phyloP scores from a whole-genome alignment of 2,329 filamentous ascomycete genomes.

The Aspergillus fijiensis region DNA sequence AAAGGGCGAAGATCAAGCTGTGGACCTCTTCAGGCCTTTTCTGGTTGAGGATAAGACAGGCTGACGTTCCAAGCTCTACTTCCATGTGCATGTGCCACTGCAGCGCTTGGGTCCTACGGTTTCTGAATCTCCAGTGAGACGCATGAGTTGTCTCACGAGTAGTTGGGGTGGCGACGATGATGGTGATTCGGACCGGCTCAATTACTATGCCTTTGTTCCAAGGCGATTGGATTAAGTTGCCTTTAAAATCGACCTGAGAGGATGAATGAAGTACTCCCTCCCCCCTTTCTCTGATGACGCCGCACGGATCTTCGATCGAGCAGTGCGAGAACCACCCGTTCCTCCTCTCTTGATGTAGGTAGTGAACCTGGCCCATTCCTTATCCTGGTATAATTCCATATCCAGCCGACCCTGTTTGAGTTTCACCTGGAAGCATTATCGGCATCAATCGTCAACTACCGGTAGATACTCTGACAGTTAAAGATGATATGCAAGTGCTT shows the following conservation, averaged over 20 bases:
- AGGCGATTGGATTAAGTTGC: neutral
- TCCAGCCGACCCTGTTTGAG: neutral
- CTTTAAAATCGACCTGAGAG: neutral
- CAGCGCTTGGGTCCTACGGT: neutral
- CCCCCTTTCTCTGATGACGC: neutral
- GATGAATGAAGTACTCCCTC: neutral
- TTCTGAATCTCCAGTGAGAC: neutral
- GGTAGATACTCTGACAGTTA: neutral
- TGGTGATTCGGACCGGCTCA: neutral
- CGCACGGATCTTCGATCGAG: neutral
- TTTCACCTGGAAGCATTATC: neutral
- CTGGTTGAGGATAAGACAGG: neutral
- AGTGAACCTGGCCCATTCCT: no score
- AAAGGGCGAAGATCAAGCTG: no score
- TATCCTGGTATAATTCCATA: no score
- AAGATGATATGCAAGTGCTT: neutral
- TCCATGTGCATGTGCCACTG: neutral
- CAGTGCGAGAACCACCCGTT: no score
- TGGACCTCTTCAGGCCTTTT: neutral
- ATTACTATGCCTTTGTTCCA: neutral
- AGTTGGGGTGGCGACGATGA: neutral
- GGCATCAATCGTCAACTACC: neutral
- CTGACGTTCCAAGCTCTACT: no score
- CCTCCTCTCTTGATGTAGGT: no score
- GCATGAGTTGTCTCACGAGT: neutral